phyloP scores from a whole-genome alignment of 257 asterid species.

The Agastache rugosa region DNA sequence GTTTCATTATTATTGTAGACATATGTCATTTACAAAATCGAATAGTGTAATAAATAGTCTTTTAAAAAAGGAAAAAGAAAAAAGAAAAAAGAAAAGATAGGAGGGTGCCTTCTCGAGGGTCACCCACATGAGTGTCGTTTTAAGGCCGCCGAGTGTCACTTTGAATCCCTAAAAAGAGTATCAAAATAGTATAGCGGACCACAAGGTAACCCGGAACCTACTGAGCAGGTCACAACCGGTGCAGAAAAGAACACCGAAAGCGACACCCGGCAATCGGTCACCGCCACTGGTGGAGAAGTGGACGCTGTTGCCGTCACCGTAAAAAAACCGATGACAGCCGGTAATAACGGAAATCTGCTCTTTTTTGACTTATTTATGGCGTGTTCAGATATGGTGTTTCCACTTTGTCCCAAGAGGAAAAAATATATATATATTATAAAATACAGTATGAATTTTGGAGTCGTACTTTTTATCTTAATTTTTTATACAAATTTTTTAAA shows the following conservation, averaged over 20 bases:
- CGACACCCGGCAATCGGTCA: slow-evolving; percentile 32
- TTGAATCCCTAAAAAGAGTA: neutral
- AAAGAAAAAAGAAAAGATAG: neutral
- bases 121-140: slow-evolving; percentile 32
- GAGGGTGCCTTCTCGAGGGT: slow-evolving; percentile 30
- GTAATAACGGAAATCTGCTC: slow-evolving; percentile 56
- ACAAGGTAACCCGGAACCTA: slow-evolving; percentile 17
- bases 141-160: slow-evolving; percentile 27
- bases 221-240: slow-evolving; percentile 14
- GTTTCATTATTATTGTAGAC: too few species aligned
- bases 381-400: slow-evolving; percentile 42
- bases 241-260: neutral
- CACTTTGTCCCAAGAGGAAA: slow-evolving; percentile 17
- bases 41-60: too few species aligned
- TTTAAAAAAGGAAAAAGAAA: too few species aligned
- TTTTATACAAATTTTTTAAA: neutral
- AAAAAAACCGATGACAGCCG: slow-evolving; percentile 59
- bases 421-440: neutral
- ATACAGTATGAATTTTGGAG: neutral
- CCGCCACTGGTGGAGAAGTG: slow-evolving; percentile 21
- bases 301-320: slow-evolving; percentile 50
- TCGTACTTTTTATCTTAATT: slow-evolving; percentile 1
- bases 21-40: too few species aligned
- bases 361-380: slow-evolving; percentile 50
- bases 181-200: slow-evolving; percentile 6